Percentiles rank a stretch among this genome's conserved stretches.
These are phyloP conservation scores for Corinectria fuckeliana DNA, from an alignment of 2,329 filamentous ascomycete species.

Conservation along the genomic window DNA sequence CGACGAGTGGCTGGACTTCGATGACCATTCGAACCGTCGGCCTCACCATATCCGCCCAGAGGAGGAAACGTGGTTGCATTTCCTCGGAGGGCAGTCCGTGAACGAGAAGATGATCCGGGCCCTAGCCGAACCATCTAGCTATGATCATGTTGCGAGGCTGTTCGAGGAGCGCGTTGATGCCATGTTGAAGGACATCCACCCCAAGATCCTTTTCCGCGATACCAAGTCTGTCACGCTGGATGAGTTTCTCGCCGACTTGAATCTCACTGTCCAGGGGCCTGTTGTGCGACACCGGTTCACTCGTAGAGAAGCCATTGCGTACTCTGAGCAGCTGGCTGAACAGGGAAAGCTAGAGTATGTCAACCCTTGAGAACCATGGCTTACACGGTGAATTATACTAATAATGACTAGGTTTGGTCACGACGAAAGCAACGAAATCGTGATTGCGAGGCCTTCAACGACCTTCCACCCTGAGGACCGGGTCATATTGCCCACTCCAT, in stretches of 20 bases:
- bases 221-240: conserved; percentile 21
- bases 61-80: conserved; percentile 33
- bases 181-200: conserved; percentile 31
- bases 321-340: conserved; percentile 8
- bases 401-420: conserved; percentile 7
- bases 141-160: conserved; percentile 11
- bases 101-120: conserved; percentile 3
- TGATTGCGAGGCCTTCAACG: conserved; percentile 1
- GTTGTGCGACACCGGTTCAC: conserved; percentile 36
- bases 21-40: not conserved
- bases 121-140: not conserved
- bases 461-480: conserved; percentile 32
- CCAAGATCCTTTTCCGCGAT: conserved; percentile 25
- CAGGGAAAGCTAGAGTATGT: conserved; percentile 25
- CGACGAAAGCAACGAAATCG: not conserved
- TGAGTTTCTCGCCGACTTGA: conserved; percentile 35
- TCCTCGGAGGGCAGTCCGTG: conserved; percentile 27
- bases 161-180: conserved; percentile 32
- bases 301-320: conserved; percentile 21
- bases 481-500: conserved; percentile 22
- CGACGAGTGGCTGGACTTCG: conserved; percentile 6
- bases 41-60: conserved; percentile 26
- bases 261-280: conserved; percentile 25
- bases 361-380: not conserved
- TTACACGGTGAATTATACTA: conserved; percentile 3